phyloP scores from a whole-genome alignment of 371 early-diverging fungal genomes.

The Rhizopus arrhizus region DNA sequence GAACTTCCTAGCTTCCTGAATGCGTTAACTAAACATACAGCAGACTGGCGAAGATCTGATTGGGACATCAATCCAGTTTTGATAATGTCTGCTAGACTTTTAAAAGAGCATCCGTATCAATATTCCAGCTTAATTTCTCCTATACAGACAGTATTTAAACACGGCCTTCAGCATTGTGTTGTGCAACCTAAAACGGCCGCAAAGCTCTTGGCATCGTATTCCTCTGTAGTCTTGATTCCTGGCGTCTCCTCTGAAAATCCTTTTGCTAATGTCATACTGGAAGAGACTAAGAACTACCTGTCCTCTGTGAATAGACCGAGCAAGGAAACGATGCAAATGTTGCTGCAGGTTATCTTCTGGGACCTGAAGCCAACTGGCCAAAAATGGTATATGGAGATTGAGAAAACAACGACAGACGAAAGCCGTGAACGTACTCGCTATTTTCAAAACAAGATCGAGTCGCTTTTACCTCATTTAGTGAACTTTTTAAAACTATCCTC shows the following conservation, averaged over 20 bases:
- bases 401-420: slow-evolving; percentile 28
- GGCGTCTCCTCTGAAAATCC: slow-evolving; percentile 31
- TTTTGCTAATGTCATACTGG: slow-evolving; percentile 49
- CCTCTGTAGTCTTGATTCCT: slow-evolving; percentile 32
- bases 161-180: slow-evolving; percentile 45
- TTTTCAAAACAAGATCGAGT: slow-evolving; percentile 36
- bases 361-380: slow-evolving; percentile 34
- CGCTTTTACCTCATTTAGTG: slow-evolving; percentile 37
- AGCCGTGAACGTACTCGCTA: slow-evolving; percentile 26
- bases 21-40: slow-evolving; percentile 46
- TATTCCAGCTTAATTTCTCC: slow-evolving; percentile 40
- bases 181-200: slow-evolving; percentile 42
- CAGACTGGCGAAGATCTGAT: slow-evolving; percentile 53
- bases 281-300: slow-evolving; percentile 42
- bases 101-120: slow-evolving; percentile 53
- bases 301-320: slow-evolving; percentile 26
- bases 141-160: slow-evolving; percentile 44
- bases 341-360: slow-evolving; percentile 52
- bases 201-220: slow-evolving; percentile 46
- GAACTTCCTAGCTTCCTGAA: slow-evolving; percentile 50
- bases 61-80: slow-evolving; percentile 60
- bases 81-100: slow-evolving; percentile 51
- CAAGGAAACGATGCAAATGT: slow-evolving; percentile 45
- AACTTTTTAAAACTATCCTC: slow-evolving; percentile 41
- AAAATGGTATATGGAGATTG: slow-evolving; percentile 44